Base-by-base conservation (phyloP, 352 stramenopile species). In the Aphanomyces astaci region DNA sequence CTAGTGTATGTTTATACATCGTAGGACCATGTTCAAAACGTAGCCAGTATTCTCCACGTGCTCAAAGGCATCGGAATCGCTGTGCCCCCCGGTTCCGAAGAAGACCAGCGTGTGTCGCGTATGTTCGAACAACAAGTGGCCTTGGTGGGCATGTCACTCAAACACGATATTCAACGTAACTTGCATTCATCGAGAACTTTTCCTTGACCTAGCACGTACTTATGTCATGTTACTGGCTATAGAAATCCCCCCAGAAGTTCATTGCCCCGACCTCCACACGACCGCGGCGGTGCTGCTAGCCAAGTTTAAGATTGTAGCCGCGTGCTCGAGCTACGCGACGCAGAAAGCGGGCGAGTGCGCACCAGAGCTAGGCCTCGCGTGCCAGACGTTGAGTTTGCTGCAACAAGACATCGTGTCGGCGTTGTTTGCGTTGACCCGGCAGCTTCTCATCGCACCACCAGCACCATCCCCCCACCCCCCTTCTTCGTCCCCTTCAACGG, bases 61-160 rank as follows among this genome's bases (percentile, higher is more conserved):
- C 48, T 67, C 25, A 67, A 67, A 33, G 30, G 60, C 45, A 56
- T 67, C 24, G 60, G 60, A 2, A 27, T 27, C 17, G n/a, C 45
- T 22, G 32, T 65, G 22, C 22, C 36, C 10, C 57, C 57, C 19
- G 15, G 13, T 3, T 62, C 60, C 10, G 60, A 67, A 28, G 60
- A 67, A 59, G 60, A 64, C 17, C 48, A 54, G 30, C 60, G 60
- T 9, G 45, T 67, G 19, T 55, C 33, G 13, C 60, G 60, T 22
- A 67, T 67, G 39, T 67, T 90, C 9, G 79, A 90, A 53, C 78
- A 68, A 1, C 78, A 88, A 55, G 75, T 89, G 7, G 80, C 87
- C 3, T 31, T 72, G 24, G 55, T 88, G 28, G 76, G 76, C 0
- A 32, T 74, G 17, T 75, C 87, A 52, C 72, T 90, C 17, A 67